Base-by-base conservation (phyloP, 768 basidiomycete species). In the Termitomyces sp. region DNA sequence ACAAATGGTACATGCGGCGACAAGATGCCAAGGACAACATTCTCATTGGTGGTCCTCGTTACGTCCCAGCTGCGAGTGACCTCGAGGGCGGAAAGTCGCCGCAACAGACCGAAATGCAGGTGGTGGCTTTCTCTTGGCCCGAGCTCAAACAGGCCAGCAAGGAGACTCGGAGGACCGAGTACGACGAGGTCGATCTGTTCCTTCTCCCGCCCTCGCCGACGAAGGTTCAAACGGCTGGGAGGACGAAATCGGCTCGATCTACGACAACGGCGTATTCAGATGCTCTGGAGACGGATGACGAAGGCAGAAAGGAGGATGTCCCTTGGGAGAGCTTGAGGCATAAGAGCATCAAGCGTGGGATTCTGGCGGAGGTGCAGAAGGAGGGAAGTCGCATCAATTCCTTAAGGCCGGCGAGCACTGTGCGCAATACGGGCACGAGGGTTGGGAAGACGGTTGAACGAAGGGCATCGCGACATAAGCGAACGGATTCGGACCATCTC, bases 321-420 rank as follows among this genome's bases (percentile, higher is more conserved):
- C 79, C 79, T 0, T 80, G 78, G 71, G 81, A 80, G 56, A 71
- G 74, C 32, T 67, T 81, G 20, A 73, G 79, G 7, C 79, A 81
- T 61, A 79, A 76, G 64, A 80, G 79, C 61, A 82, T 83, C 64
- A 77, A 80, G 50, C 78, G 81, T 9, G 78, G 74, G 10, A 79
- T 84, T 34, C 65, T 83, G 46, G 79, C 78, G 56, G 65, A 74
- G 32, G 74, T 76, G n/a, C 62, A 72, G 69, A 61, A 69, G 62
- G 74, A 73, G 62, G 70, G 67, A 18, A 64, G 64, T 22, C 70
- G 69, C 63, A 68, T 72, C 53, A 67, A 74, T 47, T 72, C 69
- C 5, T 68, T 72, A 5, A 65, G 74, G 36, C 66, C 68, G 16
- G 60, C 63, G 22, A 62, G 62, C 3, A 64, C 65, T 36, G 55